A percentile compares a stretch with the other conserved stretches of the same genome.
phyloP scores from a whole-genome alignment of 2,329 filamentous ascomycete species.

The Helotiales sp. region DNA sequence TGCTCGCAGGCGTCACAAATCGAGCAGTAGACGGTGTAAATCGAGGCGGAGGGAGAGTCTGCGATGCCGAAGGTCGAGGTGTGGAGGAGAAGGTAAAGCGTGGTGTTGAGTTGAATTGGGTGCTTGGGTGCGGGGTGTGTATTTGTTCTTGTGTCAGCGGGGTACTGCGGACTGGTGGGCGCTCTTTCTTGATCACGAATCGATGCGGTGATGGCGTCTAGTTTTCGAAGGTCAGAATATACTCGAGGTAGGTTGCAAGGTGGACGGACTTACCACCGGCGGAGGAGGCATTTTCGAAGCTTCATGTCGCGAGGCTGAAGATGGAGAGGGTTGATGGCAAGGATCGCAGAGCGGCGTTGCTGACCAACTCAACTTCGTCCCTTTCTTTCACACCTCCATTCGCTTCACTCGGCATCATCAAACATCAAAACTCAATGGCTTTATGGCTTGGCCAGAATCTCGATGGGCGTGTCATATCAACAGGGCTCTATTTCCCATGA shows the following conservation, averaged over 20 bases:
- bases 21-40: constrained; percentile 38
- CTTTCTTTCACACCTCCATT: neutral
- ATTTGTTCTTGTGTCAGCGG: constrained; percentile 35
- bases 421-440: too few relatives aligned
- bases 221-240: constrained; percentile 22
- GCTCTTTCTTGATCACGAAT: constrained; percentile 43
- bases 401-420: neutral
- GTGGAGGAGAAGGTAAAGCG: constrained; percentile 43
- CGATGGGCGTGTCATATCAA: constrained; percentile 17
- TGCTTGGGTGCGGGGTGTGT: constrained; percentile 32
- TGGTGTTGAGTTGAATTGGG: constrained; percentile 44
- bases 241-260: neutral
- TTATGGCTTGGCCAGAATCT: too few relatives aligned
- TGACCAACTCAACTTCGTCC: neutral
- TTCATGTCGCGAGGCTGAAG: constrained; percentile 26
- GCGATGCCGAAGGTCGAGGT: constrained; percentile 35
- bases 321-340: neutral
- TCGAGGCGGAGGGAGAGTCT: constrained; percentile 26
- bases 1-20: constrained; percentile 37
- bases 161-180: constrained; percentile 26
- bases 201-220: constrained; percentile 47
- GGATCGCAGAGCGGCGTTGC: neutral
- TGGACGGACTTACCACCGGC: constrained; percentile 39
- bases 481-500: neutral
- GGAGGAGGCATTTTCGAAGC: constrained; percentile 41